A percentile compares a stretch with the other conserved stretches of the same genome.
phyloP scores from a whole-genome alignment of 2,329 filamentous ascomycete genomes.

The Cladosporium austrohemisphaericum region DNA sequence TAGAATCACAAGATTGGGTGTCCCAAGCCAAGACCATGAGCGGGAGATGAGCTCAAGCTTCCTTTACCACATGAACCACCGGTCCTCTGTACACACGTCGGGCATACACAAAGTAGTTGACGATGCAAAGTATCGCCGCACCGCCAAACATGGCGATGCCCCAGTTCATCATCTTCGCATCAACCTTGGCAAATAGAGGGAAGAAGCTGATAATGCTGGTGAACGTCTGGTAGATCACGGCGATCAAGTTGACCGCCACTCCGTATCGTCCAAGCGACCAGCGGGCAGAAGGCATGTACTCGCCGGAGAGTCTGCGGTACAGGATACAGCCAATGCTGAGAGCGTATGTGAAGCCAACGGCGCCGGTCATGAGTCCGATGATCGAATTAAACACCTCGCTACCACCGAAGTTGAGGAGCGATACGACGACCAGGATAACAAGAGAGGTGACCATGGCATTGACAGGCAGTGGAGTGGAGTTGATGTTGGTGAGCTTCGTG shows the following conservation, averaged over 20 bases:
- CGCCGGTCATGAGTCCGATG: slow-evolving; percentile 36
- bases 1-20: no score
- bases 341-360: slow-evolving; percentile 35
- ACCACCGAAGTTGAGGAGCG: slow-evolving; percentile 34
- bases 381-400: slow-evolving; percentile 43
- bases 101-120: slow-evolving; percentile 20
- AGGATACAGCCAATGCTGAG: slow-evolving; percentile 27
- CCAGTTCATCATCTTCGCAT: slow-evolving; percentile 27
- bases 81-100: slow-evolving; percentile 21
- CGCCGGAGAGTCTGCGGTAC: slow-evolving; percentile 25
- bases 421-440: slow-evolving; percentile 26
- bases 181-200: slow-evolving; percentile 24
- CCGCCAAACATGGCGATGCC: slow-evolving; percentile 23
- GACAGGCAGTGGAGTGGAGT: slow-evolving; percentile 26
- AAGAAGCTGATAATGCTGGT: slow-evolving; percentile 27
- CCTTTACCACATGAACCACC: slow-evolving; percentile 17
- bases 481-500: slow-evolving; percentile 23
- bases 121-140: slow-evolving; percentile 19
- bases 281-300: slow-evolving; percentile 23
- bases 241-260: slow-evolving; percentile 24
- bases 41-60: no score
- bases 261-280: slow-evolving; percentile 23
- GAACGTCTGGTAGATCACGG: slow-evolving; percentile 21
- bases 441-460: slow-evolving; percentile 27
- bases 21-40: no score